These are phyloP conservation scores for Mycena rebaudengoi DNA, from an alignment of 768 basidiomycete genomes.

Conservation along the genomic window DNA sequence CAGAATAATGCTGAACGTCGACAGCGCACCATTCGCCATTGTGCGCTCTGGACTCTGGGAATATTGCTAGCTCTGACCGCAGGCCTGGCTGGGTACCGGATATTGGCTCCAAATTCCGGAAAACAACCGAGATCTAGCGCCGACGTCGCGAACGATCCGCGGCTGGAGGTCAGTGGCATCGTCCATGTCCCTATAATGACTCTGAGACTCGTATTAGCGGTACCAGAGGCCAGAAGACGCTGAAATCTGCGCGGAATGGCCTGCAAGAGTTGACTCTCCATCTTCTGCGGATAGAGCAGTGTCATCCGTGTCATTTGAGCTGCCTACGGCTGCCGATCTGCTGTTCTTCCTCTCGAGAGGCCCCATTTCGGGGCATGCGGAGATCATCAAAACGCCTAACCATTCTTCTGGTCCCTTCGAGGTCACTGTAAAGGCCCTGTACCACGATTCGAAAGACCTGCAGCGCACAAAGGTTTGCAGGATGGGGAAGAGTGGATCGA, in stretches of 20 bases:
- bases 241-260: constrained; percentile 4
- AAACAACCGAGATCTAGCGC: too few species aligned
- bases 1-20: too few species aligned
- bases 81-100: too few species aligned
- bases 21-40: too few species aligned
- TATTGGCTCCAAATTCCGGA: too few species aligned
- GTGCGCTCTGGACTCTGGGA: too few species aligned
- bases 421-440: constrained; percentile 4
- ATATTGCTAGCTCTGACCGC: too few species aligned
- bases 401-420: constrained; percentile 1
- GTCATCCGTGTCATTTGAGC: not conserved
- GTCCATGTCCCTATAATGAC: not conserved
- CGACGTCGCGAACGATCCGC: constrained; percentile 2
- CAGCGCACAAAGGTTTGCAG: constrained; percentile 3
- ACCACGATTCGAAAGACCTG: not conserved
- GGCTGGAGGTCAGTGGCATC: not conserved
- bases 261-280: not conserved
- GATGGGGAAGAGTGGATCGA: not conserved
- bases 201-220: not conserved
- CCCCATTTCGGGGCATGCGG: constrained; percentile 1
- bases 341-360: constrained; percentile 18
- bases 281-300: too few species aligned
- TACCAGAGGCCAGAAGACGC: constrained; percentile 16
- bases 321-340: constrained; percentile 1
- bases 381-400: not conserved